Evolutionary conservation across 257 asterid genomes (phyloP).

Genomic region (Eustoma russellianum): DNA sequence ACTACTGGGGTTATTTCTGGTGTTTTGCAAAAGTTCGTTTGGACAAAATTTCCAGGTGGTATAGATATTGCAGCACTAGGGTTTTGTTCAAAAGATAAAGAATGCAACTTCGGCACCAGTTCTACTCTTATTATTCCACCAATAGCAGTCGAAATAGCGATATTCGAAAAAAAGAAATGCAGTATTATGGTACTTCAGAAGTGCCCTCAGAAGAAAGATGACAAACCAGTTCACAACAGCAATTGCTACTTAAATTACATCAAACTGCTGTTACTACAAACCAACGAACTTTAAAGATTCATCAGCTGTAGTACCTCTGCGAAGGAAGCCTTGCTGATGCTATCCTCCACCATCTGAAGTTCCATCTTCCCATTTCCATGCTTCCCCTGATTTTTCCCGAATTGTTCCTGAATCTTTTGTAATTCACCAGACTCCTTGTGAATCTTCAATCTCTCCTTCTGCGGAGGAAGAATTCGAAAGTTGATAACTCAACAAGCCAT

Average conservation of each 20-base stretch:
- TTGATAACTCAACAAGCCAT: not conserved
- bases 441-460: slow-evolving; percentile 52
- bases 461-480: slow-evolving; percentile 10
- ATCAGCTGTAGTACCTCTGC: slow-evolving; percentile 3
- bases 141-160: too few species aligned
- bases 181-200: too few species aligned
- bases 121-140: too few species aligned
- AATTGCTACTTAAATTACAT: too few species aligned
- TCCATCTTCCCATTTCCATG: slow-evolving; percentile 31
- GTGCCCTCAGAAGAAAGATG: too few species aligned
- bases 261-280: not conserved
- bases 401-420: slow-evolving; percentile 56
- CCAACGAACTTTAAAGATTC: not conserved
- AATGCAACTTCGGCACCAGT: too few species aligned
- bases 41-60: too few species aligned
- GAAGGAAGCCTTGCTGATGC: slow-evolving; percentile 15
- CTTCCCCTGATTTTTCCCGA: slow-evolving; percentile 31
- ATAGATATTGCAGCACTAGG: too few species aligned
- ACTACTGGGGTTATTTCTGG: too few species aligned
- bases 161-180: too few species aligned
- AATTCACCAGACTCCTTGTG: slow-evolving; percentile 40
- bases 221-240: not conserved
- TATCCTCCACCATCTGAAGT: slow-evolving; percentile 23
- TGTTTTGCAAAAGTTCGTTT: too few species aligned
- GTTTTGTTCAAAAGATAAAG: too few species aligned